Percentiles rank a stretch among this genome's conserved stretches.
Evolutionary conservation across 805 yeast genomes (phyloP).

Genomic region (Lachancea sp.): DNA sequence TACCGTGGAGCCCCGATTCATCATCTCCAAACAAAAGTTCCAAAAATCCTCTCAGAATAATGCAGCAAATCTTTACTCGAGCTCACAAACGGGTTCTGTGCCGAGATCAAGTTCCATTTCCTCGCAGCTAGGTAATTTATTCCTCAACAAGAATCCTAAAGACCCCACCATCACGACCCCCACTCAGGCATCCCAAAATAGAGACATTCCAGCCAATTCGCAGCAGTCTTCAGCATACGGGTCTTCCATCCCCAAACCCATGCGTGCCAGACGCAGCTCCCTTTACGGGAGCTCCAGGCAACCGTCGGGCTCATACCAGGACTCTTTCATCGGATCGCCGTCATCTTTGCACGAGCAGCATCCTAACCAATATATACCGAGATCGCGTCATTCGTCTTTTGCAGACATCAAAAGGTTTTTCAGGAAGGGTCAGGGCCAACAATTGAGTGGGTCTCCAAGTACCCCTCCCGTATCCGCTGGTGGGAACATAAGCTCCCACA

Average conservation of each 20-base stretch:
- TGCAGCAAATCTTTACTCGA: constrained; percentile 14
- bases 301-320: constrained; percentile 24
- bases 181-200: constrained; percentile 6
- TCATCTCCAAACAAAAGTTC: constrained; percentile 67
- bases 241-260: constrained; percentile 30
- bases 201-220: constrained; percentile 3
- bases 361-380: constrained; percentile 34
- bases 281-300: constrained; percentile 33
- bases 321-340: constrained; percentile 24
- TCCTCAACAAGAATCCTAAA: constrained; percentile 27
- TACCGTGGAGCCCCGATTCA: constrained; percentile 77
- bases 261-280: constrained; percentile 30
- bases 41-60: constrained; percentile 27
- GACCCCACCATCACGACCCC: constrained; percentile 11
- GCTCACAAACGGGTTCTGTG: constrained; percentile 12
- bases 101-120: constrained; percentile 32
- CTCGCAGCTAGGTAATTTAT: constrained; percentile 31
- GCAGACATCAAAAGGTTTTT: constrained; percentile 71
- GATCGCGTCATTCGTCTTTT: constrained; percentile 67
- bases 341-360: constrained; percentile 33
- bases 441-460: constrained; percentile 23
- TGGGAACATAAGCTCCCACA: constrained; percentile 13
- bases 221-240: constrained; percentile 14
- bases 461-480: constrained; percentile 12
- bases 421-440: constrained; percentile 34